A percentile compares a stretch with the other conserved stretches of the same genome.
Evolutionary conservation across 1,139 yeast species (phyloP).

Genomic region (Suhomyces bokatorum): DNA sequence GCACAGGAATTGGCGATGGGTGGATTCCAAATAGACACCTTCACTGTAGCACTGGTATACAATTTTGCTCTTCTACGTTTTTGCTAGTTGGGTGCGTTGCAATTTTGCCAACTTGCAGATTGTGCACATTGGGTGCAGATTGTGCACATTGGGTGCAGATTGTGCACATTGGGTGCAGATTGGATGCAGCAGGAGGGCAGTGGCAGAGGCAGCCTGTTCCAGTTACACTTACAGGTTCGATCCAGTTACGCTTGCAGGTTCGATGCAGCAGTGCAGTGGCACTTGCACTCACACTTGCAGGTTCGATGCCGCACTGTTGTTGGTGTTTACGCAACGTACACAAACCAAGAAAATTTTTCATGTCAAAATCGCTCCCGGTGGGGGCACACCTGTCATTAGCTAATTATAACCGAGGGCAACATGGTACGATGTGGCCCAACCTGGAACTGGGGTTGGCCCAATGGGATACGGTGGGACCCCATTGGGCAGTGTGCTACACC

Average conservation of each 20-base stretch:
- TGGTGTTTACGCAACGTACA: slow-evolving; percentile 1
- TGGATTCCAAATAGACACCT: background rate
- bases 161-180: background rate
- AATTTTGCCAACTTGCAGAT: slow-evolving; percentile 1
- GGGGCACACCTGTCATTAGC: slow-evolving; percentile 3
- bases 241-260: no score
- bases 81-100: background rate
- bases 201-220: no score
- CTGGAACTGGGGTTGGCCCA: no score
- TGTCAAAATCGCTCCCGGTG: slow-evolving; percentile 7
- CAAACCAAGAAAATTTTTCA: slow-evolving; percentile 8
- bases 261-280: no score
- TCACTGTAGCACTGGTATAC: background rate
- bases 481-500: no score
- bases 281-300: background rate
- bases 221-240: slow-evolving; percentile 5
- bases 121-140: background rate
- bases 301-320: slow-evolving; percentile 7
- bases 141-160: background rate
- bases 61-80: background rate
- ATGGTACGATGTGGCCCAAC: background rate
- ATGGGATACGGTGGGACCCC: no score
- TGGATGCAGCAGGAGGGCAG: background rate
- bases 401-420: background rate
- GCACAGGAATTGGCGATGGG: background rate